Evolutionary conservation across 495 filamentous ascomycete genomes (phyloP), one percentile per base, ranked within the genome.

Genomic region (Penicillium salamii): DNA sequence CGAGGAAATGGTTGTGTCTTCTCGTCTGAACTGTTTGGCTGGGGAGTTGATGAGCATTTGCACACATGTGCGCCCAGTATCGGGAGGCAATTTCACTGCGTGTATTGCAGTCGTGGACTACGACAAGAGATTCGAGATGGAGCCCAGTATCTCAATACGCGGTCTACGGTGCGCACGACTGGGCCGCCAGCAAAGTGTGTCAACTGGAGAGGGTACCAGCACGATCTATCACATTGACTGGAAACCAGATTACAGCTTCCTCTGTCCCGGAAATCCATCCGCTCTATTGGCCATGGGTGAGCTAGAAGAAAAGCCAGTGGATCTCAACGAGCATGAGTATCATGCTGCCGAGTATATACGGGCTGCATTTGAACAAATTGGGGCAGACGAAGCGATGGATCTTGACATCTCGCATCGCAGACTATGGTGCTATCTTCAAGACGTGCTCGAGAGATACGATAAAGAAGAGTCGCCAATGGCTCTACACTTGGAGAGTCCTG

Each of bases 181-280:
- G 3, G 51, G 34, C 5, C 39, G 24, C 13, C 34, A 15, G n/a
- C 23, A 43, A n/a, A 36, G 7, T 1, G 17, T 35, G 11, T 11
- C 15, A 1, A 24, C 40, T 3, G 12, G 1, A 14, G 52, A 55
- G 5, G 28, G 36, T 12, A 29, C 28, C 8, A 46, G 31, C 5
- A 38, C 53, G 21, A 58, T 55, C 2, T 61, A 63, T 38, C 42
- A 39, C 0, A 41, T 67, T 9, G 46, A 63, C 14, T 65, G 64
- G 64, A 42, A 52, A 5, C 19, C 46, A 1, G 59, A 63, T 44
- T 53, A 59, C 0, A 21, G n/a, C 5, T 51, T 63, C 26, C 5
- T 65, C n/a, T 15, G 8, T 5, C 20, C 5, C 3, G 20, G 36
- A 0, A 19, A 29, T 34, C 23, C 1, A 0, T 21, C 50, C 11